phyloP scores from a whole-genome alignment of 345 rosid species.

The Iberis pinnata region DNA sequence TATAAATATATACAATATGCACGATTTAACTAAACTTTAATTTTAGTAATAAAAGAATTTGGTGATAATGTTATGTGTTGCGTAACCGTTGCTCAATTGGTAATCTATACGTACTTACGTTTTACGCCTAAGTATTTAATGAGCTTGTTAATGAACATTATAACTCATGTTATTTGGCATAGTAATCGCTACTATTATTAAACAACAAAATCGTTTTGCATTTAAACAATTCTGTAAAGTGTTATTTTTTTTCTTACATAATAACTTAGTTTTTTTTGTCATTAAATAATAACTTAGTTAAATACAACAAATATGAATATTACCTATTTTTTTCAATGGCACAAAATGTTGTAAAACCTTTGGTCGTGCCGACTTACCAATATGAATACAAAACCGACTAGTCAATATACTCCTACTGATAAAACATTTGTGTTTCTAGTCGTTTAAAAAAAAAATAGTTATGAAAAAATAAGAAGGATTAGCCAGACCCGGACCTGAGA shows the following conservation, averaged over 20 bases:
- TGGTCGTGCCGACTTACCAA: neutral
- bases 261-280: too few relatives aligned
- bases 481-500: too few relatives aligned
- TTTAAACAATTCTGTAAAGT: neutral
- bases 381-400: neutral
- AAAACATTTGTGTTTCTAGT: too few relatives aligned
- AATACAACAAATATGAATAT: neutral
- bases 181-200: conserved; percentile 1
- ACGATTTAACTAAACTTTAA: neutral
- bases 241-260: too few relatives aligned
- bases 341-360: neutral
- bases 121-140: conserved; percentile 21
- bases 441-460: too few relatives aligned
- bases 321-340: too few relatives aligned
- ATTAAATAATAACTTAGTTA: too few relatives aligned
- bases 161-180: neutral
- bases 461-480: too few relatives aligned
- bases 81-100: conserved; percentile 20
- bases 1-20: too few relatives aligned
- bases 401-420: neutral
- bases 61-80: conserved; percentile 13
- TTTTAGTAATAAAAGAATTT: neutral
- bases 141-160: conserved; percentile 3
- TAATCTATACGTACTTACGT: conserved; percentile 27
- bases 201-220: neutral